Evolutionary conservation across 2,329 filamentous ascomycete species (phyloP).

Genomic region (Fusarium dlaminii): DNA sequence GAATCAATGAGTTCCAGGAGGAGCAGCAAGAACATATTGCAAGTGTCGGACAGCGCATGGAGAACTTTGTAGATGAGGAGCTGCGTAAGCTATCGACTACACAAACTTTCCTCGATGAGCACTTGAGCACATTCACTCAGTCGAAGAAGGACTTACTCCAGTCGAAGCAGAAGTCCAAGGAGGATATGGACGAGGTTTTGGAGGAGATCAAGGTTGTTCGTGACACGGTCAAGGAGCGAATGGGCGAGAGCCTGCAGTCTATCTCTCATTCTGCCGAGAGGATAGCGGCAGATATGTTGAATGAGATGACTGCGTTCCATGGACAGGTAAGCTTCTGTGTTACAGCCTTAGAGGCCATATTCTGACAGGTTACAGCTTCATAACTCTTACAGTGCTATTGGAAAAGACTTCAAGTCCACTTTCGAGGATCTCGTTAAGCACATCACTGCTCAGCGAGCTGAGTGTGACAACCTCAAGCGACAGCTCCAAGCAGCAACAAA

Average conservation of each 20-base stretch:
- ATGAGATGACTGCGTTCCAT: constrained; percentile 86
- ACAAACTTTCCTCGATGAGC: constrained; percentile 74
- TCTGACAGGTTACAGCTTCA: constrained; percentile 67
- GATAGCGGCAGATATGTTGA: constrained; percentile 89
- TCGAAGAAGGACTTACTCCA: constrained; percentile 75
- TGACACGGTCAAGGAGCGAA: constrained; percentile 85
- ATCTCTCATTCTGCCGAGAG: constrained; percentile 86
- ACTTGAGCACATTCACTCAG: constrained; percentile 72
- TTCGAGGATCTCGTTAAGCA: constrained; percentile 84
- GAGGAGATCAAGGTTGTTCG: constrained; percentile 92
- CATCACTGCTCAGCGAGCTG: constrained; percentile 77
- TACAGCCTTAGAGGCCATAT: neutral
- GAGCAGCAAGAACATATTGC: constrained; percentile 78
- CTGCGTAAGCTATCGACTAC: constrained; percentile 75
- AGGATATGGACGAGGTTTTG: constrained; percentile 89
- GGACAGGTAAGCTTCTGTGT: constrained; percentile 58
- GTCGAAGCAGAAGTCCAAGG: constrained; percentile 75
- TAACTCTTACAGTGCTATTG: constrained; percentile 82
- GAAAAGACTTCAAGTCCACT: constrained; percentile 84
- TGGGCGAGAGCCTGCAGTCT: constrained; percentile 84
- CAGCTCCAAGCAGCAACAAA: constrained; percentile 78
- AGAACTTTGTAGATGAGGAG: constrained; percentile 79
- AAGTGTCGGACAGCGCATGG: constrained; percentile 75
- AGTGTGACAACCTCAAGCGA: constrained; percentile 76
- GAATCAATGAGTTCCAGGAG: constrained; percentile 75